These are phyloP conservation scores for Elsinoe fawcettii DNA, from an alignment of 2,329 filamentous ascomycete genomes.

Conservation along the genomic window DNA sequence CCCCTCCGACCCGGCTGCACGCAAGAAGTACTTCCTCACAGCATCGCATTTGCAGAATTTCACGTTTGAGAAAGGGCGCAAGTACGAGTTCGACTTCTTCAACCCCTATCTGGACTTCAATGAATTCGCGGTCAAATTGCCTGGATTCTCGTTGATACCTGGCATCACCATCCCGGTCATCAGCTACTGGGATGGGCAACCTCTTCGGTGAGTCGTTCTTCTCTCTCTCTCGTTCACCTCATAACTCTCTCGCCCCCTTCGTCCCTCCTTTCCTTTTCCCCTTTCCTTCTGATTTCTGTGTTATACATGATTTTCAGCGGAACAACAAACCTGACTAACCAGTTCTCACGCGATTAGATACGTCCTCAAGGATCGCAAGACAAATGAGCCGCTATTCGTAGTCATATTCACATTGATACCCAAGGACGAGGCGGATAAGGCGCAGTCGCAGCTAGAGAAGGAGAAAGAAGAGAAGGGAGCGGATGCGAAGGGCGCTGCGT, in stretches of 20 bases:
- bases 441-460: conserved; percentile 17
- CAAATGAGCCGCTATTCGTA: conserved; percentile 69
- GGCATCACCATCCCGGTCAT: conserved; percentile 67
- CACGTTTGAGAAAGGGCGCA: conserved; percentile 53
- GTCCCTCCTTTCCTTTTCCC: not conserved
- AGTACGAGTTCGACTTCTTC: conserved; percentile 67
- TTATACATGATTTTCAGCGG: conserved; percentile 2
- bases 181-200: conserved; percentile 73
- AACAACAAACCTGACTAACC: conserved; percentile 21
- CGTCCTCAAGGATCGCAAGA: conserved; percentile 73
- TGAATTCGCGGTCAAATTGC: conserved; percentile 62
- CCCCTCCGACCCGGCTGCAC: conserved; percentile 35
- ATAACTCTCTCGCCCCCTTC: too few relatives aligned
- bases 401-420: conserved; percentile 71
- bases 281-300: conserved; percentile 27
- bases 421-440: conserved; percentile 49
- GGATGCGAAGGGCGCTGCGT: not conserved
- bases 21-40: conserved; percentile 55
- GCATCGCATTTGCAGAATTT: conserved; percentile 50
- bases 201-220: conserved; percentile 53
- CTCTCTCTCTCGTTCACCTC: conserved; percentile 19
- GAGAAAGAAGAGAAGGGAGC: conserved; percentile 16
- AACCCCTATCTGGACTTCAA: conserved; percentile 90
- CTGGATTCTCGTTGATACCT: conserved; percentile 46
- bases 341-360: conserved; percentile 85